These are phyloP conservation scores for Sporothrix dimorphospora DNA, from an alignment of 2,329 filamentous ascomycete species.

Conservation along the genomic window DNA sequence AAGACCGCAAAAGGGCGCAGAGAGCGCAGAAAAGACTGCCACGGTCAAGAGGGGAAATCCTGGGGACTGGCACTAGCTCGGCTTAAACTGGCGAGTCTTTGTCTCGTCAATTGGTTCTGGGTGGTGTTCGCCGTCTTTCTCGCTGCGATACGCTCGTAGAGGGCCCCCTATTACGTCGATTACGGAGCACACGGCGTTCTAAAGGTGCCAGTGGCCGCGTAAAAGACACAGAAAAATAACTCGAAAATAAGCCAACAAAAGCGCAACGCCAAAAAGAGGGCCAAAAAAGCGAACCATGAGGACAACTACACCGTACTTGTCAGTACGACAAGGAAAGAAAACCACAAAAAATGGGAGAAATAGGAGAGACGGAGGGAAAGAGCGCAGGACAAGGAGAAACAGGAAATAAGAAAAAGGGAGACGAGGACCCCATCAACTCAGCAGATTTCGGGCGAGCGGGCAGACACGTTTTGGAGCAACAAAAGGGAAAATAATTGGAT, in stretches of 20 bases:
- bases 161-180: slow-evolving; percentile 1
- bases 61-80: slow-evolving; percentile 22
- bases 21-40: not conserved
- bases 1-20: not conserved
- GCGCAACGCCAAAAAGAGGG: not conserved
- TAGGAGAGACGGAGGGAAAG: slow-evolving; percentile 24
- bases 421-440: slow-evolving; percentile 6
- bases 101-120: not conserved
- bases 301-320: slow-evolving; percentile 37
- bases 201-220: too few species aligned
- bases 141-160: slow-evolving; percentile 11
- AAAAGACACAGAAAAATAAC: too few species aligned
- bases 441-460: slow-evolving; percentile 15
- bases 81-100: not conserved
- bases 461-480: not conserved
- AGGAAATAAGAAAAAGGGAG: slow-evolving; percentile 16
- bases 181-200: slow-evolving; percentile 6
- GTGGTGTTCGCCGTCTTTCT: not conserved
- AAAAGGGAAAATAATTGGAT: not conserved
- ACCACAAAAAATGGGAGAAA: not conserved
- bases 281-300: slow-evolving; percentile 31
- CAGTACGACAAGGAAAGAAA: slow-evolving; percentile 33
- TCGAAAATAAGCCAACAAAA: slow-evolving; percentile 1
- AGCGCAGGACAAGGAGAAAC: not conserved
- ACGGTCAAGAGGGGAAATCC: slow-evolving; percentile 12